phyloP scores from a whole-genome alignment of 2,329 filamentous ascomycete genomes.

The Fusarium mangiferae region DNA sequence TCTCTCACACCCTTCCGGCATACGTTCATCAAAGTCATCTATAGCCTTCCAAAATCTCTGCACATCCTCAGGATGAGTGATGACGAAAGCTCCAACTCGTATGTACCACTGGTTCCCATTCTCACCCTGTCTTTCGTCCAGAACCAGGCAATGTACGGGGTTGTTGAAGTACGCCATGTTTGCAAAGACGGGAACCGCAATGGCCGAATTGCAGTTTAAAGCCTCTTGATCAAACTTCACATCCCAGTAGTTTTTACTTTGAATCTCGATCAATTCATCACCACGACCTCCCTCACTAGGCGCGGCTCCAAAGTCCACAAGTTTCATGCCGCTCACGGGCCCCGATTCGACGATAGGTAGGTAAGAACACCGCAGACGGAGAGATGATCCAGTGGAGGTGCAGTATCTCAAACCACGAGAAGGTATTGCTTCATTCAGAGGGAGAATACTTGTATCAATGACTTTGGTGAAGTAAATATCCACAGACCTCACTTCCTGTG shows the following conservation, averaged over 20 bases:
- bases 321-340: not conserved
- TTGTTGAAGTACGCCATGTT: not conserved
- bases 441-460: not conserved
- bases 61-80: not conserved
- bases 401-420: not conserved
- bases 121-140: not conserved
- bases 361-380: conserved; percentile 13
- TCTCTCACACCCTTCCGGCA: not conserved
- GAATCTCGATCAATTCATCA: not conserved
- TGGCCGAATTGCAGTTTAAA: not conserved
- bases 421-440: not conserved
- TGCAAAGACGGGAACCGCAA: conserved; percentile 11
- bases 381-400: not conserved
- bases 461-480: not conserved
- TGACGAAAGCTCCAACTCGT: conserved; percentile 5
- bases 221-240: conserved; percentile 9
- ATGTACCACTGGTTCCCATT: not conserved
- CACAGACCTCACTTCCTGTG: not conserved
- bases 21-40: not conserved
- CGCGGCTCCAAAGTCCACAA: not conserved
- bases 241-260: conserved; percentile 21
- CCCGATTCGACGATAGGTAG: not conserved
- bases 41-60: not conserved
- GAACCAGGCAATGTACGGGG: not conserved
- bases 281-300: rapidly evolving